Evolutionary conservation across 1,284 basidiomycete genomes (phyloP), one percentile per base, ranked within the genome.

Genomic region (Chalciporus sp.): DNA sequence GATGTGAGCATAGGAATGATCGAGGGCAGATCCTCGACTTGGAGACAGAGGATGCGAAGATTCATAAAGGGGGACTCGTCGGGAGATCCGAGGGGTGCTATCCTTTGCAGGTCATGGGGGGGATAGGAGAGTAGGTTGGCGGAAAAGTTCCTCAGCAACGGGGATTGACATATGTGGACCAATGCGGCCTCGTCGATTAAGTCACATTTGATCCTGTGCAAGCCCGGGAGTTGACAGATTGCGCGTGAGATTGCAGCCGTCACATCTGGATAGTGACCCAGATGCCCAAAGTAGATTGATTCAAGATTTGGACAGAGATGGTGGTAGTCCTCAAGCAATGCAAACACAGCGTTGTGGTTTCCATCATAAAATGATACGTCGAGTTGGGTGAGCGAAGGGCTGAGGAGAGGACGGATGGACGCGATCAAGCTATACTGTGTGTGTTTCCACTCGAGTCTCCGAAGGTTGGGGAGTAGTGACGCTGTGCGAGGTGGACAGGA

Each of bases 391-490:
- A 64, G 49, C 2, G 60, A 58, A 19, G 49, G 62, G 14, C 39
- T 20, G 27, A 65, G 60, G n/a, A 60, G 46, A 2, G 42, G 27
- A 49, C 47, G 51, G 27, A 62, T 53, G 1, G 7, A 29, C 3
- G 40, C 6, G 4, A 52, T 23, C 2, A 4, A 4, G 8, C 28
- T 14, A 19, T 27, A 12, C 8, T 33, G 49, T 2, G 9, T n/a
- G 12, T 45, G 14, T 1, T 0, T 0, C 60, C 62, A 59, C 16
- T 7, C 1, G 3, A 61, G 51, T 39, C 23, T 50, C 14, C 42
- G 43, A 16, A 64, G 59, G 31, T 56, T 64, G 12, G 60, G 56
- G 8, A 64, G 55, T n/a, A n/a, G n/a, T n/a, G n/a, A n/a, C 5
- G 47, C 31, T 14, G 49, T 59, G 19, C 56, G 44, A 31, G 46